Percentiles rank a stretch among this genome's conserved stretches.
Evolutionary conservation across 2,329 filamentous ascomycete genomes (phyloP).

Genomic region (Fusarium domesticum): DNA sequence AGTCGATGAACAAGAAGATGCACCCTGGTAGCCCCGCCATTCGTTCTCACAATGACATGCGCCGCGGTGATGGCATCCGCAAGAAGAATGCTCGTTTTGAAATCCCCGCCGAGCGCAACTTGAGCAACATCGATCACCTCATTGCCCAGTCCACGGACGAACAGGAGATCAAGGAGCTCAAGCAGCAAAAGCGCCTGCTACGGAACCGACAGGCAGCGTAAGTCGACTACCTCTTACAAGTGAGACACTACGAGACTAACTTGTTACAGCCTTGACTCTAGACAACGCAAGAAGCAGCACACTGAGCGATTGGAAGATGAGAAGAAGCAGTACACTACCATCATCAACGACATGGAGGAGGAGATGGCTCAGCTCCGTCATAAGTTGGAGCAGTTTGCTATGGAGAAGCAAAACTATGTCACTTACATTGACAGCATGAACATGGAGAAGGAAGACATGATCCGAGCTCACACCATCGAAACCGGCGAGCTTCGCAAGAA

Average conservation of each 20-base stretch:
- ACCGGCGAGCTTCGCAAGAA: constrained; percentile 90
- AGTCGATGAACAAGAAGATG: constrained; percentile 58
- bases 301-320: constrained; percentile 95
- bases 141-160: constrained; percentile 87
- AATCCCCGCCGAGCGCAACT: constrained; percentile 88
- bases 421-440: constrained; percentile 73
- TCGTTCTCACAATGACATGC: constrained; percentile 72
- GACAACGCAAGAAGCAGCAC: constrained; percentile 97
- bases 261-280: constrained; percentile 74
- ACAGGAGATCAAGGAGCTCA: constrained; percentile 93
- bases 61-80: constrained; percentile 81
- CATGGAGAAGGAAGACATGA: constrained; percentile 88
- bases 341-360: constrained; percentile 77
- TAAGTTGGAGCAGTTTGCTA: constrained; percentile 67
- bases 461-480: constrained; percentile 84
- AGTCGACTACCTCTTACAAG: constrained; percentile 36
- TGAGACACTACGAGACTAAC: constrained; percentile 13
- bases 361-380: constrained; percentile 66
- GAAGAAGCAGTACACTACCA: constrained; percentile 82
- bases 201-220: constrained; percentile 97
- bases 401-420: constrained; percentile 71
- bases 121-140: constrained; percentile 91
- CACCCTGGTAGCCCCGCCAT: constrained; percentile 65
- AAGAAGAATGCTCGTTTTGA: constrained; percentile 99
- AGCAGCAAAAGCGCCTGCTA: constrained; percentile 93